Conservation (phyloP, 441 rosid genomes). For the Isatis lusitanica region DNA sequence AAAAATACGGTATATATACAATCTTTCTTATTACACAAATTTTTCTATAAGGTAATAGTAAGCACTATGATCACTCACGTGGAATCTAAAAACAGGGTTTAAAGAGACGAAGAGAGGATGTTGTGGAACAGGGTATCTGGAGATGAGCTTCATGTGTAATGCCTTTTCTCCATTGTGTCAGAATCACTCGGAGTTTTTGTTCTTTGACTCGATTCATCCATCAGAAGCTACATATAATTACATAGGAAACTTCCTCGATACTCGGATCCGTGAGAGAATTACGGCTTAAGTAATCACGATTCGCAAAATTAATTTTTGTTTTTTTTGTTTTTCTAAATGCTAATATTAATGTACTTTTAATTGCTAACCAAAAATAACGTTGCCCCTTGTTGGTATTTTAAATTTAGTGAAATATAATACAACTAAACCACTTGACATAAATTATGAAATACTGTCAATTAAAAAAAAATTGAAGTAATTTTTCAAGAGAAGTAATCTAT, state of each 20-base stretch:
- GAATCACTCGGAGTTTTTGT: constrained; percentile 41
- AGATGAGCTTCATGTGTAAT: constrained; percentile 40
- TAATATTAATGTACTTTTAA: not conserved
- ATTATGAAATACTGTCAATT: no score
- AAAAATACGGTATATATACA: constrained; percentile 40
- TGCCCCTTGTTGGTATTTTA: not conserved
- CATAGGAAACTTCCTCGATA: constrained; percentile 14
- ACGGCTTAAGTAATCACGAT: constrained; percentile 16
- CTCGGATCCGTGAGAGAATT: not conserved
- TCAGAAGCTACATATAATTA: constrained; percentile 43
- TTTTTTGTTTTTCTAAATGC: not conserved
- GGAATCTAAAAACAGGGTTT: constrained; percentile 24
- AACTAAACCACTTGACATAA: no score
- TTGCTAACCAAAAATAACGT: not conserved
- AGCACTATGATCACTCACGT: not conserved
- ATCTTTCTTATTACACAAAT: constrained; percentile 7
- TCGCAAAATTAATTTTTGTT: not conserved
- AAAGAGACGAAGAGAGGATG: constrained; percentile 40
- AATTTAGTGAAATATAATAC: no score
- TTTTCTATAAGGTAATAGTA: not conserved
- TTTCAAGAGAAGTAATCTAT: no score
- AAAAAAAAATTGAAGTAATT: no score
- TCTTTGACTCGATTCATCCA: constrained; percentile 62
- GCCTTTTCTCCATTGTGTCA: constrained; percentile 35
- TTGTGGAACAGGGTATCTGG: constrained; percentile 44